These are phyloP conservation scores for Stromatinia cepivora DNA, from an alignment of 2,329 filamentous ascomycete species.

Conservation along the genomic window DNA sequence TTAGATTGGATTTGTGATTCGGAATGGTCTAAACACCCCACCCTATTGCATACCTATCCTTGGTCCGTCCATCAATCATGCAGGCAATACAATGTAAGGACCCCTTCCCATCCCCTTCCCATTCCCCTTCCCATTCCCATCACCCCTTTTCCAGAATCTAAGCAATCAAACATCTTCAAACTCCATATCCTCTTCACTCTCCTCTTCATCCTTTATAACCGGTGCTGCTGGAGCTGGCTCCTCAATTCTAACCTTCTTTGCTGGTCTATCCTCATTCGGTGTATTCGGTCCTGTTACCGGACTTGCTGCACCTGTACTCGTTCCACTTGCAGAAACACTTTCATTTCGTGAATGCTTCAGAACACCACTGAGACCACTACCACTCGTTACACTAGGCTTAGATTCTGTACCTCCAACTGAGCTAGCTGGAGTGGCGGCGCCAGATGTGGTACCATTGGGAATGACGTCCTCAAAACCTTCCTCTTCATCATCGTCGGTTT, in stretches of 20 bases:
- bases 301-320: slow-evolving; percentile 40
- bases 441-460: slow-evolving; percentile 33
- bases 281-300: slow-evolving; percentile 41
- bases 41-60: background rate
- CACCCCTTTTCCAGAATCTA: background rate
- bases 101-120: background rate
- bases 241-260: slow-evolving; percentile 64
- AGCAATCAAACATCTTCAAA: slow-evolving; percentile 55
- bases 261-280: slow-evolving; percentile 47
- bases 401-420: slow-evolving; percentile 31
- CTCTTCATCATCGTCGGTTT: slow-evolving; percentile 50
- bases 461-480: slow-evolving; percentile 51
- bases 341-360: slow-evolving; percentile 35
- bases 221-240: slow-evolving; percentile 38
- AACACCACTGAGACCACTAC: slow-evolving; percentile 32
- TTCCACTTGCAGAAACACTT: slow-evolving; percentile 38
- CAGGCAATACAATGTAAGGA: slow-evolving; percentile 11
- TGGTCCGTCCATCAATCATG: background rate
- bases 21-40: background rate
- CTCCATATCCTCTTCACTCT: slow-evolving; percentile 56
- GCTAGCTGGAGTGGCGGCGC: slow-evolving; percentile 37
- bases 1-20: background rate
- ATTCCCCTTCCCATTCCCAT: background rate
- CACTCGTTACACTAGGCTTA: slow-evolving; percentile 29
- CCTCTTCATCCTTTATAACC: slow-evolving; percentile 46